Percentiles rank a stretch among this genome's conserved stretches.
phyloP scores from a whole-genome alignment of 2,329 filamentous ascomycete genomes.

The Pseudocercospora macadamiae region DNA sequence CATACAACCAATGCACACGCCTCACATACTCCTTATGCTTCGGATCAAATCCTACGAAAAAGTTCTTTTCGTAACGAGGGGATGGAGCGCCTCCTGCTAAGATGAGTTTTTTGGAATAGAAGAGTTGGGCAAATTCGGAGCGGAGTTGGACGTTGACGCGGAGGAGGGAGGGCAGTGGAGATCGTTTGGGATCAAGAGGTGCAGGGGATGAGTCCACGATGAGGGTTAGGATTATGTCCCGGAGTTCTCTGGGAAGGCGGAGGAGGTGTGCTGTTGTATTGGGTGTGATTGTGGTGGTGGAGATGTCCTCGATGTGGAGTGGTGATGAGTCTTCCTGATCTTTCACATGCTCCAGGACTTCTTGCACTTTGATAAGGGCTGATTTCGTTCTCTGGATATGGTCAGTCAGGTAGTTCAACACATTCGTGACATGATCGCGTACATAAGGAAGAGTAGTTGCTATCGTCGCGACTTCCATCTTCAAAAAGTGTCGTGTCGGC shows the following conservation, averaged over 20 bases:
- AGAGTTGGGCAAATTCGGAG: conserved; percentile 15
- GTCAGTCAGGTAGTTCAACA: background rate
- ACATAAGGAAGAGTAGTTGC: background rate
- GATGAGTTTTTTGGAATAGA: conserved; percentile 13
- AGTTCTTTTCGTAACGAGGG: conserved; percentile 9
- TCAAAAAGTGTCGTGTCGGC: background rate
- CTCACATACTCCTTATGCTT: conserved; percentile 14
- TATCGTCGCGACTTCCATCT: background rate
- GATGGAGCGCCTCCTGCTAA: conserved; percentile 11
- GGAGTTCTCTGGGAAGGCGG: conserved; percentile 17
- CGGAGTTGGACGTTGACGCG: conserved; percentile 3
- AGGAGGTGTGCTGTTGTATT: conserved; percentile 14
- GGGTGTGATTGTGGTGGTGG: background rate
- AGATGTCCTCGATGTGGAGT: conserved; percentile 1
- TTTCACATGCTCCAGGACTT: background rate
- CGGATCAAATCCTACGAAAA: conserved; percentile 12
- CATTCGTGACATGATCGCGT: background rate
- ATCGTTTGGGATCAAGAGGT: background rate
- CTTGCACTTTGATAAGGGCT: background rate
- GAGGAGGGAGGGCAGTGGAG: conserved; percentile 8
- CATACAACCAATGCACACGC: conserved; percentile 19
- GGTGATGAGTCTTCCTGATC: background rate
- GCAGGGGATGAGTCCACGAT: background rate
- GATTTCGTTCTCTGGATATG: background rate
- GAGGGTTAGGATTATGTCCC: conserved; percentile 12